phyloP scores from a whole-genome alignment of 78 protist genomes.

The Planoprotostelium fungivorum region DNA sequence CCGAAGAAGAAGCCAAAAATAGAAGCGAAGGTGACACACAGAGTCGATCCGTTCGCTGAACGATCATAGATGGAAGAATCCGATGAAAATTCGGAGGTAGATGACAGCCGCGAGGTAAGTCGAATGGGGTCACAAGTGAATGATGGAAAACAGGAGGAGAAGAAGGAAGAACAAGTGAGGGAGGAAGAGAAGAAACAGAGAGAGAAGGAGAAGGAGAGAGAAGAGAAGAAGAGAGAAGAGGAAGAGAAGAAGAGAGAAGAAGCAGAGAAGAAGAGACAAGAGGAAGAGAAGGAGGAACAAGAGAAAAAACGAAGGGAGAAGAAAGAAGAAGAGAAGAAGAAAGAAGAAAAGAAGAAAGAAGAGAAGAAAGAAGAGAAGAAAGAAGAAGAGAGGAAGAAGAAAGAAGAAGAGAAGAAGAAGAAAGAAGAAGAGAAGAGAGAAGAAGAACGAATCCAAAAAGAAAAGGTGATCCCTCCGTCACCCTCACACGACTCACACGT shows the following conservation, averaged over 20 bases:
- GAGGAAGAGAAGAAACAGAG: not conserved
- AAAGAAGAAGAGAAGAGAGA: not conserved
- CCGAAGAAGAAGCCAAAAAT: not conserved
- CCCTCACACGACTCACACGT: no score
- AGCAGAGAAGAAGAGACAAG: not conserved
- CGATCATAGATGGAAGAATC: not conserved
- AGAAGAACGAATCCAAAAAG: not conserved
- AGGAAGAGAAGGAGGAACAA: not conserved
- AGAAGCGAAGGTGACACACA: not conserved
- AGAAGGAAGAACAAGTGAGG: not conserved
- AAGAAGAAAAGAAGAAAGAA: not conserved
- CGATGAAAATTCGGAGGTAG: not conserved
- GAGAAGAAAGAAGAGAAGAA: not conserved
- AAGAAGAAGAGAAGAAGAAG: not conserved
- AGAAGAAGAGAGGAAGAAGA: not conserved
- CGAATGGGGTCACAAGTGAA: not conserved
- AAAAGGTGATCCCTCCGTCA: no score
- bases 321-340: not conserved
- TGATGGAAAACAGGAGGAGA: not conserved
- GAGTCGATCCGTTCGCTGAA: not conserved
- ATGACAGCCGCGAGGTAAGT: not conserved
- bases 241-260: not conserved
- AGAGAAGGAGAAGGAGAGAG: not conserved
- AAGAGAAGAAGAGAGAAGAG: not conserved
- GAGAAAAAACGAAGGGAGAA: not conserved